These are phyloP conservation scores for Gypsophila paniculata DNA, from an alignment of 179 eudicot genomes.

Conservation along the genomic window DNA sequence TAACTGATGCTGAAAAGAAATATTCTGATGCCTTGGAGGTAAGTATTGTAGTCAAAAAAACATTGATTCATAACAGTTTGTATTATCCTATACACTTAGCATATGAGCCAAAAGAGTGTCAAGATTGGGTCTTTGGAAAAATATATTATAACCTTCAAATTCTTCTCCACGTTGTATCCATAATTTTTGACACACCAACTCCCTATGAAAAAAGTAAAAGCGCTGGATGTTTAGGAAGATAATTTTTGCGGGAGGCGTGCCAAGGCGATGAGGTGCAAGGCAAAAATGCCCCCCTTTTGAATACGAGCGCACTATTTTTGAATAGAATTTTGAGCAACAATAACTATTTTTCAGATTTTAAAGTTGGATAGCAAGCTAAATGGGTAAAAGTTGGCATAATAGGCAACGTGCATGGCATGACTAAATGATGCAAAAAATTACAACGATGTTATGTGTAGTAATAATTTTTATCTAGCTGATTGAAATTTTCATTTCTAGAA, in stretches of 20 bases:
- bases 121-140: not conserved
- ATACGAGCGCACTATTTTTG: too few species aligned
- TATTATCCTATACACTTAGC: not conserved
- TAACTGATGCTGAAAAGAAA: constrained; percentile 59
- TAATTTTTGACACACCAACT: not conserved
- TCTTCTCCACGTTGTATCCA: not conserved
- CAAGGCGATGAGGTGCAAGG: too few species aligned
- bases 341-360: too few species aligned
- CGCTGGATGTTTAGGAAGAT: not conserved
- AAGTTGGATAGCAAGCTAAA: too few species aligned
- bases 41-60: constrained; percentile 14
- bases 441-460: too few species aligned
- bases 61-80: not conserved
- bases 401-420: too few species aligned
- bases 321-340: too few species aligned
- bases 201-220: not conserved
- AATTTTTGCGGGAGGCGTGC: too few species aligned
- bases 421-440: too few species aligned
- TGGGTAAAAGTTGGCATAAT: too few species aligned
- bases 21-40: constrained; percentile 79
- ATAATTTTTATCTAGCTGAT: constrained; percentile 6
- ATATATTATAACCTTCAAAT: not conserved
- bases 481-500: constrained; percentile 37
- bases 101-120: not conserved
- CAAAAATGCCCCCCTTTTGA: too few species aligned